Evolutionary conservation across 495 filamentous ascomycete species (phyloP).

Genomic region (Annulohypoxylon stygium): DNA sequence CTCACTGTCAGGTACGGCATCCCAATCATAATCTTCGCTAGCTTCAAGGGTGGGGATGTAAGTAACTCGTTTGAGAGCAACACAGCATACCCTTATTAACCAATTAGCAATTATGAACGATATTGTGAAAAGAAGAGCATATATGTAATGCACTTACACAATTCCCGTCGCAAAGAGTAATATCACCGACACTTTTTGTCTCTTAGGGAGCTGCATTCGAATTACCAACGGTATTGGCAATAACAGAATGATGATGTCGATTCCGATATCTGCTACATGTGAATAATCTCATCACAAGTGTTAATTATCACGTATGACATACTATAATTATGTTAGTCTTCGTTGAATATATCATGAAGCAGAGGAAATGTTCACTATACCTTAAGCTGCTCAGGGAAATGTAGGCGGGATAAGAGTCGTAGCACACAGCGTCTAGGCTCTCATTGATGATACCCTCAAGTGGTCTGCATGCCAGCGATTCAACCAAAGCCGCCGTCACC

Average conservation of each 20-base stretch:
- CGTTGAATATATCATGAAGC: background rate
- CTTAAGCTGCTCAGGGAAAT: conserved; percentile 36
- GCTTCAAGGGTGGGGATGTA: conserved; percentile 36
- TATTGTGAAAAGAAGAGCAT: background rate
- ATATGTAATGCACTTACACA: conserved; percentile 56
- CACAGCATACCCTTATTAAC: conserved; percentile 26
- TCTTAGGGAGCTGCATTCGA: conserved; percentile 61
- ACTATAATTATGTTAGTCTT: conserved; percentile 26
- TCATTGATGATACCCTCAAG: conserved; percentile 34
- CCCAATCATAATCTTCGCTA: conserved; percentile 41
- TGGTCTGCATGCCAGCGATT: conserved; percentile 34
- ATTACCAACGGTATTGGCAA: conserved; percentile 65
- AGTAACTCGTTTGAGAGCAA: conserved; percentile 35
- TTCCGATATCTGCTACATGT: conserved; percentile 49
- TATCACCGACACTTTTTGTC: conserved; percentile 63
- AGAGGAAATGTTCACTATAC: background rate
- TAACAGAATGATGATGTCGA: conserved; percentile 55
- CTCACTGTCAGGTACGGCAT: conserved; percentile 40
- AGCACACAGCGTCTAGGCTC: conserved; percentile 33
- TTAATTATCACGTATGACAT: background rate
- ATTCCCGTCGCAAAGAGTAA: conserved; percentile 63
- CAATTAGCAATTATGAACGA: background rate
- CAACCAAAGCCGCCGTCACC: conserved; percentile 30
- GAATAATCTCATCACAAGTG: background rate
- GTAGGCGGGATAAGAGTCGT: conserved; percentile 40